A percentile compares a stretch with the other conserved stretches of the same genome.
Evolutionary conservation across 371 early-diverging fungal genomes (phyloP).

Genomic region (Mortierella sp.): DNA sequence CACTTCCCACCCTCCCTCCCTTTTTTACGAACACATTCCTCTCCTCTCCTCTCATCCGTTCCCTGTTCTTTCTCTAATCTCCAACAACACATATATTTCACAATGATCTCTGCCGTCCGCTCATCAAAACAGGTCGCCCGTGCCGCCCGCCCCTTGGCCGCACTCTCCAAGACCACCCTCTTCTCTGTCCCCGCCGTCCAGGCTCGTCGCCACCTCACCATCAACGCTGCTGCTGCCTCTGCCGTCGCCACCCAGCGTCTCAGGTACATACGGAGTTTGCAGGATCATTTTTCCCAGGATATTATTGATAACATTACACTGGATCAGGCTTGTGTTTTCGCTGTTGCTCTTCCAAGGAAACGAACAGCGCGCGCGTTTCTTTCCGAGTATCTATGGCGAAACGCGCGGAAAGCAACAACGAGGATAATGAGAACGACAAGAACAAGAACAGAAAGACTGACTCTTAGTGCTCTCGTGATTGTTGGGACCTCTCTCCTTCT

Average conservation of each 20-base stretch:
- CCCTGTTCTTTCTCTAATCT: constrained; percentile 4
- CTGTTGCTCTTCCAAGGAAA: background rate
- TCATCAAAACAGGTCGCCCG: constrained; percentile 52
- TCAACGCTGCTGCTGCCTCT: constrained; percentile 48
- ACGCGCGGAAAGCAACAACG: background rate
- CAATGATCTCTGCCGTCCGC: constrained; percentile 58
- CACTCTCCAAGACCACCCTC: constrained; percentile 34
- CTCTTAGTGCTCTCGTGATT: background rate
- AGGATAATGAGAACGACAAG: background rate
- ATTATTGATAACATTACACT: background rate
- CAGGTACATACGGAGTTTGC: constrained; percentile 21
- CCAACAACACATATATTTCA: constrained; percentile 15
- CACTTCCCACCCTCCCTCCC: background rate
- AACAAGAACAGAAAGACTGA: background rate
- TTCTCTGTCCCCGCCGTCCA: constrained; percentile 33
- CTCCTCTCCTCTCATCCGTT: background rate
- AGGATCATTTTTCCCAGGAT: background rate
- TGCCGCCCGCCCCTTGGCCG: constrained; percentile 49
- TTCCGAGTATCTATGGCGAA: background rate
- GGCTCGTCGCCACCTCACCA: constrained; percentile 49
- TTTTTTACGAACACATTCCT: background rate
- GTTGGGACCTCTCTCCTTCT: background rate
- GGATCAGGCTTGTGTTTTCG: background rate
- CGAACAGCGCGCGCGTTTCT: background rate
- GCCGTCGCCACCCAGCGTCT: constrained; percentile 49